Percentiles rank a stretch among this genome's conserved stretches.
phyloP scores from a whole-genome alignment of 139 green algal species.

The Micractinium sp. region DNA sequence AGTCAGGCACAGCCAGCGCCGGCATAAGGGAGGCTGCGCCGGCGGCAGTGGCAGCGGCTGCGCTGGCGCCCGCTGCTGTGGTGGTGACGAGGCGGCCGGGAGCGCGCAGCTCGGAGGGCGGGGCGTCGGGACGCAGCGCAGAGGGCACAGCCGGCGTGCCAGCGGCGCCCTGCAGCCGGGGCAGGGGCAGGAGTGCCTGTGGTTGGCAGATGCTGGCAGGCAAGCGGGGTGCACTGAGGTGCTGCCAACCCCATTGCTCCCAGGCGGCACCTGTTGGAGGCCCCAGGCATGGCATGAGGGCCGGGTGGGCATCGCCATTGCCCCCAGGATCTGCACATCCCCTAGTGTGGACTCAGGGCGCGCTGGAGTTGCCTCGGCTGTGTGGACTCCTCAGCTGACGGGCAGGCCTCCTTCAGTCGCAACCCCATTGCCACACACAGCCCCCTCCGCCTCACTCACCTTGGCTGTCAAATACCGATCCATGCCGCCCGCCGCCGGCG shows the following conservation, averaged over 20 bases:
- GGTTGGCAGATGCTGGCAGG: no score
- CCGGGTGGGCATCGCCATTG: no score
- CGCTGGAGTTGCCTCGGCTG: no score
- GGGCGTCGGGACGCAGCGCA: constrained; percentile 12
- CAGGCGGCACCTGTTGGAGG: no score
- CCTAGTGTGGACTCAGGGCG: no score
- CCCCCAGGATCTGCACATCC: no score
- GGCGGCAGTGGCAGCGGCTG: not conserved
- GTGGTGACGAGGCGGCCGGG: constrained; percentile 21
- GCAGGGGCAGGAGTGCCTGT: no score
- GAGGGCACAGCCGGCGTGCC: constrained; percentile 18
- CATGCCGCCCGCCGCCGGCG: not conserved
- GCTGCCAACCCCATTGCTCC: no score
- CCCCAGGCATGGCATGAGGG: no score
- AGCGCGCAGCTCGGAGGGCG: constrained; percentile 3
- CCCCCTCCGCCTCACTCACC: not conserved
- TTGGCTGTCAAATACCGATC: constrained; percentile 7
- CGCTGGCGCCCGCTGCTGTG: constrained; percentile 23
- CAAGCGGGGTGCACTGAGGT: no score
- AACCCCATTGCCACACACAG: not conserved
- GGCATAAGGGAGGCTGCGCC: not conserved
- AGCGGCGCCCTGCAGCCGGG: not conserved
- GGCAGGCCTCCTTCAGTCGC: no score
- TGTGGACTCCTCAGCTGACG: no score
- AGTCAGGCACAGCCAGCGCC: constrained; percentile 7